Conservation (phyloP, 352 stramenopile species). For the Globisporangium nodosum region DNA sequence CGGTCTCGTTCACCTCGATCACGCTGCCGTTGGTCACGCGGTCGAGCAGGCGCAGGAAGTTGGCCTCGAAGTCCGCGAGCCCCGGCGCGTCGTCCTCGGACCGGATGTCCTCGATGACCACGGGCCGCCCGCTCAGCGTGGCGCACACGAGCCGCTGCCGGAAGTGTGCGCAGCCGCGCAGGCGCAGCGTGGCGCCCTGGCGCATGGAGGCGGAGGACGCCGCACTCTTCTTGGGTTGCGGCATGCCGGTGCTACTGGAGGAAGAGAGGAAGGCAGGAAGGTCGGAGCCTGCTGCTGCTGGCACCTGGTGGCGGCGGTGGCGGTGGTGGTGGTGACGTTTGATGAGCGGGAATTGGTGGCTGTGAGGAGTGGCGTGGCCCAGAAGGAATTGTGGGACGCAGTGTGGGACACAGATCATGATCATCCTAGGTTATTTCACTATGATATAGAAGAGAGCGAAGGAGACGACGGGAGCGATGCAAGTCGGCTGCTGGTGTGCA, state of each 20-base stretch:
- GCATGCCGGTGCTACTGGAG: neutral
- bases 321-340: neutral
- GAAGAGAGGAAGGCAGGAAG: neutral
- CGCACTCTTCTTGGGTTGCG: slow-evolving; percentile 15
- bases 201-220: slow-evolving; percentile 29
- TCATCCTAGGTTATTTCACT: too few species aligned
- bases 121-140: slow-evolving; percentile 88
- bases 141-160: slow-evolving; percentile 91
- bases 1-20: slow-evolving; percentile 99
- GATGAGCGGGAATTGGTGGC: neutral
- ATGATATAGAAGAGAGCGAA: too few species aligned
- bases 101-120: slow-evolving; percentile 96
- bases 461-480: too few species aligned
- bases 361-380: neutral
- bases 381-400: too few species aligned
- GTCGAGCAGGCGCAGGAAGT: slow-evolving; percentile 95
- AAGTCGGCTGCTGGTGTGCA: neutral
- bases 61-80: slow-evolving; percentile 95
- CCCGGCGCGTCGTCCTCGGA: slow-evolving; percentile 93
- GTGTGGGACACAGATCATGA: too few species aligned
- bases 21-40: slow-evolving; percentile 96
- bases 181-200: slow-evolving; percentile 39
- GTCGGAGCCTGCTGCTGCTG: neutral
- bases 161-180: slow-evolving; percentile 90
- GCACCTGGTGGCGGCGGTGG: neutral